Evolutionary conservation across 1,139 yeast genomes (phyloP), one percentile per base, ranked within the genome.

Genomic region (Zygotorulaspora mrakii): DNA sequence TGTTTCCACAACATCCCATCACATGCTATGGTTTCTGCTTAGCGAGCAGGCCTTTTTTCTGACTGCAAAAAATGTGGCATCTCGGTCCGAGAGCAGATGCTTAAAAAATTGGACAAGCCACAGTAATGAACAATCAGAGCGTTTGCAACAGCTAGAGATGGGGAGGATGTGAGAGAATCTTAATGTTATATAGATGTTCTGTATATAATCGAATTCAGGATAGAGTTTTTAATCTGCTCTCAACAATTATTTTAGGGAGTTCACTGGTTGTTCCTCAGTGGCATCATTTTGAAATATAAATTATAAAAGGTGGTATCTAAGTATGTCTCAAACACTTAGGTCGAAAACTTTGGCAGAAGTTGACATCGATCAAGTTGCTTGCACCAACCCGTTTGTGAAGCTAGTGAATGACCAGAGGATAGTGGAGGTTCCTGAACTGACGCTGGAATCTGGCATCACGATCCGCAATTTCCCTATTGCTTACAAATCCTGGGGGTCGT

Each of bases 401-500:
- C 66, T 89, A 39, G 95, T 91, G 11, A 72, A 77, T n/a, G 84
- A 81, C 35, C 98, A 91, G 65, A 74, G 77, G 23, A 79, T 87
- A 21, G 86, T 85, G 20, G 80, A 83, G 43, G 70, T 91, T n/a
- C 96, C 96, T 0, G 73, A 74, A 46, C 77, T 79, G 53, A 69
- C 68, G 18, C 70, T 91, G 33, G 98, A 91, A 59, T 83, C 94
- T 41, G 96, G 96, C 3, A 91, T 85, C 45, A 67, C 73, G 1
- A 67, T 91, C 25, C 62, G 59, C 37, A 70, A 85, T 30, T 87
- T 88, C 34, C 97, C 96, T 0, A 86, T 91, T 14, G 98, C 97
- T 2, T 91, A 85, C 67, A 91, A 91, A 63, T 83, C 95, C 0
- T 91, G 97, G 96, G 98, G 97, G 3, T 70, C 73, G 43, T 69